A percentile compares a stretch with the other conserved stretches of the same genome.
phyloP scores from a whole-genome alignment of 495 filamentous ascomycete species.

The Apiosordaria backusii region DNA sequence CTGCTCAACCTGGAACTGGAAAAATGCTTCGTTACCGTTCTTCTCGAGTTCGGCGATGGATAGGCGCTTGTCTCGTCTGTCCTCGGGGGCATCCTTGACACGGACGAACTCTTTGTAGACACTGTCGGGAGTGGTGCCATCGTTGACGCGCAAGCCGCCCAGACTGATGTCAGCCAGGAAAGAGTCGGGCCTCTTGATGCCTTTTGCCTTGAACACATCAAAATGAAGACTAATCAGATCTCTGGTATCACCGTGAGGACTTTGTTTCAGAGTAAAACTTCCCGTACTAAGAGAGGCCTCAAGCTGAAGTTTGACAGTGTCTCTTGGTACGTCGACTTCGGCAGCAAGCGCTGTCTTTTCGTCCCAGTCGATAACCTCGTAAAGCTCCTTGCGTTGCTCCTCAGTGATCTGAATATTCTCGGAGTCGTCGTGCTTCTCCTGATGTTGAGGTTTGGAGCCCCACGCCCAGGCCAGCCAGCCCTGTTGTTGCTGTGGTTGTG shows the following conservation, averaged over 20 bases:
- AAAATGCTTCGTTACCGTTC: constrained; percentile 68
- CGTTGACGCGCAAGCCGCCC: constrained; percentile 88
- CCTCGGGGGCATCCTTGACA: constrained; percentile 77
- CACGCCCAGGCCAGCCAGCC: constrained; percentile 88
- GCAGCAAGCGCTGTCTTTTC: constrained; percentile 88
- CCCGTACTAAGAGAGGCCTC: constrained; percentile 86
- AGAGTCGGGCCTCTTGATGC: constrained; percentile 83
- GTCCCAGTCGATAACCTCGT: constrained; percentile 96
- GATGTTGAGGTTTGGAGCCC: constrained; percentile 63
- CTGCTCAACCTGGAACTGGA: constrained; percentile 86
- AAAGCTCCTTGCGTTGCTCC: constrained; percentile 92
- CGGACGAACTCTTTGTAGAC: constrained; percentile 90
- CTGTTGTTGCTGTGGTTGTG: constrained; percentile 54
- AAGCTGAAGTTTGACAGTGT: constrained; percentile 87
- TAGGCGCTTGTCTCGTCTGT: constrained; percentile 44
- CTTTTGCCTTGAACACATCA: constrained; percentile 85
- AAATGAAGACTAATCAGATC: constrained; percentile 89
- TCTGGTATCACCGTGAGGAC: constrained; percentile 71
- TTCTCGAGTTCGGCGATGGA: constrained; percentile 63
- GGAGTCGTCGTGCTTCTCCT: constrained; percentile 55
- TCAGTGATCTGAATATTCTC: constrained; percentile 84
- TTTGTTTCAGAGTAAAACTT: constrained; percentile 86
- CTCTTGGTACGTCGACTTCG: constrained; percentile 80
- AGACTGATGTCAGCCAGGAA: constrained; percentile 84
- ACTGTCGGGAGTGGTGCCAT: constrained; percentile 87